These are phyloP conservation scores for Kodamaea hsintzibuensis DNA, from an alignment of 805 yeast genomes.

Conservation along the genomic window DNA sequence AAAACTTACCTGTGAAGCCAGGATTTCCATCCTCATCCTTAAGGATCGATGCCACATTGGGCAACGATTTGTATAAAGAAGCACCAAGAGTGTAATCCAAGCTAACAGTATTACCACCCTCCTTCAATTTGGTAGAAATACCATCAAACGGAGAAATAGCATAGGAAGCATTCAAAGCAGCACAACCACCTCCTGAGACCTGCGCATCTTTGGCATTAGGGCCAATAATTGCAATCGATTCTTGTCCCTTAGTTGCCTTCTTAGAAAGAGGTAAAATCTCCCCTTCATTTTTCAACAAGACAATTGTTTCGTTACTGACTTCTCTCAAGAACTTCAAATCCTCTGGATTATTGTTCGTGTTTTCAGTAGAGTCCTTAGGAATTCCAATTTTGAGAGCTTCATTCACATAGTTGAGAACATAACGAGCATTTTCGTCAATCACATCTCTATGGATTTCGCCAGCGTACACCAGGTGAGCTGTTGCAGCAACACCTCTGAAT, in stretches of 20 bases:
- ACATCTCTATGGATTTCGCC: constrained; percentile 41
- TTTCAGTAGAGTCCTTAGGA: constrained; percentile 35
- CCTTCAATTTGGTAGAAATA: constrained; percentile 32
- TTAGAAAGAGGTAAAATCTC: constrained; percentile 46
- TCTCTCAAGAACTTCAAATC: constrained; percentile 13
- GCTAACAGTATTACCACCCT: constrained; percentile 20
- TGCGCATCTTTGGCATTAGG: constrained; percentile 55
- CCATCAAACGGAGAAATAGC: constrained; percentile 50
- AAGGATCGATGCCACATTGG: constrained; percentile 27
- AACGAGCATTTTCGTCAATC: constrained; percentile 50
- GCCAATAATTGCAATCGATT: constrained; percentile 52
- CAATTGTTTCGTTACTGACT: constrained; percentile 50
- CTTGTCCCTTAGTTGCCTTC: background rate
- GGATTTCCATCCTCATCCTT: constrained; percentile 22
- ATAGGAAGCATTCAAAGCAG: constrained; percentile 50
- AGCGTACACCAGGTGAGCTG: constrained; percentile 43
- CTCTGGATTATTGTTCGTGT: constrained; percentile 43
- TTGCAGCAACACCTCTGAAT: constrained; percentile 41
- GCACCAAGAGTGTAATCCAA: constrained; percentile 34
- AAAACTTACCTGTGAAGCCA: constrained; percentile 30
- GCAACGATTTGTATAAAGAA: constrained; percentile 30
- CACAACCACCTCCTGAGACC: constrained; percentile 65
- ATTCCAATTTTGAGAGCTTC: constrained; percentile 43
- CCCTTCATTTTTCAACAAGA: constrained; percentile 55
- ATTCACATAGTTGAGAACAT: constrained; percentile 49